Percentiles rank a stretch among this genome's conserved stretches.
Conservation (phyloP, 1,284 basidiomycete genomes). For the Melanopsichium pennsylvanicum region DNA sequence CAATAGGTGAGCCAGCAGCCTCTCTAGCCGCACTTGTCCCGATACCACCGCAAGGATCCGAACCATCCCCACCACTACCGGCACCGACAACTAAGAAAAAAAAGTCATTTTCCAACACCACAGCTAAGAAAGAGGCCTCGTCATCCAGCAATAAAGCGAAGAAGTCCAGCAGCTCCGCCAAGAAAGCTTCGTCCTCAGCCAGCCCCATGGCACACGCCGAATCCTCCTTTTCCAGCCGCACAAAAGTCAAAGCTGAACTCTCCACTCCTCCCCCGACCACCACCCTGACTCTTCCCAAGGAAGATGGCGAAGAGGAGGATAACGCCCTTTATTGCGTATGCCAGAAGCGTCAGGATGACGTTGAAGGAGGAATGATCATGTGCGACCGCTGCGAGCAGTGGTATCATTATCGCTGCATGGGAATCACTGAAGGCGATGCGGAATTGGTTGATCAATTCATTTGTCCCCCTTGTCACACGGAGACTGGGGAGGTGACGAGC, state of each 20-base stretch:
- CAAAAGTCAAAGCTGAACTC: conserved; percentile 6
- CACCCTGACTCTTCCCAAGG: not conserved
- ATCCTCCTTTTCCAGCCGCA: conserved; percentile 1
- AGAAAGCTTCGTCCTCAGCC: conserved; percentile 13
- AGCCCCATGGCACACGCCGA: not conserved
- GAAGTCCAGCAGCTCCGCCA: conserved; percentile 2
- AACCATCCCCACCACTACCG: not conserved
- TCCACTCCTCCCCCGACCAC: not conserved
- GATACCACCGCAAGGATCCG: not conserved
- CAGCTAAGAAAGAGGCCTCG: conserved; percentile 8
- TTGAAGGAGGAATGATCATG: conserved; percentile 59
- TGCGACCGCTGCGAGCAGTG: conserved; percentile 61
- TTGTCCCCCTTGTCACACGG: conserved; percentile 45
- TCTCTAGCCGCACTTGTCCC: not conserved
- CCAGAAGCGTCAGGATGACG: conserved; percentile 41
- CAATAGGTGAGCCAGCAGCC: not conserved
- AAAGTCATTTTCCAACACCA: conserved; percentile 4
- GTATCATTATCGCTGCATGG: conserved; percentile 57
- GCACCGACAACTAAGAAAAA: conserved; percentile 36
- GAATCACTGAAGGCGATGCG: conserved; percentile 43
- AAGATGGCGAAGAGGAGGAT: conserved; percentile 40
- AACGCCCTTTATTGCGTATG: conserved; percentile 49
- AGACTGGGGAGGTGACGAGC: conserved; percentile 44
- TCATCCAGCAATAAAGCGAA: conserved; percentile 12
- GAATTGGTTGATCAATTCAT: conserved; percentile 56